Conservation (phyloP, 2,329 filamentous ascomycete species). For the Xylariaceae sp. region DNA sequence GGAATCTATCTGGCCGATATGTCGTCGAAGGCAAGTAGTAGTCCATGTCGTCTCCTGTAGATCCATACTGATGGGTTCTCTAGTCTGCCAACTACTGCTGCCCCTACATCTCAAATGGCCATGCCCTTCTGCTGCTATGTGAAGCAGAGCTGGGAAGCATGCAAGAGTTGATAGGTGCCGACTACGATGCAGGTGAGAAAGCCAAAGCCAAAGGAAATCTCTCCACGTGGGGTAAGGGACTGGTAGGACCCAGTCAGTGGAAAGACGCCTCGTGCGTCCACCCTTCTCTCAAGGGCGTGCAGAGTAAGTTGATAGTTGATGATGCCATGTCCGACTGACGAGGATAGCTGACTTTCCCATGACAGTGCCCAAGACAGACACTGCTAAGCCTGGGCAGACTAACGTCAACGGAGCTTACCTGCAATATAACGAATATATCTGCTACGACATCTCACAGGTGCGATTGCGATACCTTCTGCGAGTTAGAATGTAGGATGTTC, state of each 20-base stretch:
- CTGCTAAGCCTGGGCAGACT: slow-evolving; percentile 44
- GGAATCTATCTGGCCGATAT: slow-evolving; percentile 87
- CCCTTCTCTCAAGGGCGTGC: slow-evolving; percentile 60
- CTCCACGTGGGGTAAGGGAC: slow-evolving; percentile 69
- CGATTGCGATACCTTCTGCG: slow-evolving; percentile 67
- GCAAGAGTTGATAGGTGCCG: slow-evolving; percentile 57
- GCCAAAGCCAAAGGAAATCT: slow-evolving; percentile 57
- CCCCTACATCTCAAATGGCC: slow-evolving; percentile 56
- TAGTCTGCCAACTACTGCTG: slow-evolving; percentile 72
- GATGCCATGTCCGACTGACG: neutral
- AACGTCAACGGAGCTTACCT: slow-evolving; percentile 44
- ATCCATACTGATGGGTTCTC: slow-evolving; percentile 8
- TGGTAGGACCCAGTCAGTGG: slow-evolving; percentile 63
- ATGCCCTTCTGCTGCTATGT: slow-evolving; percentile 74
- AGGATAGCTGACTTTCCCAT: neutral
- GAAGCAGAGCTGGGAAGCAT: slow-evolving; percentile 79
- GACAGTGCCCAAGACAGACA: slow-evolving; percentile 43
- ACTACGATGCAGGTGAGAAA: slow-evolving; percentile 60
- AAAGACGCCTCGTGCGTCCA: slow-evolving; percentile 70
- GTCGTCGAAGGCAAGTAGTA: slow-evolving; percentile 56
- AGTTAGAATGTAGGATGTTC: slow-evolving; percentile 46
- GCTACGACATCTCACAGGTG: slow-evolving; percentile 66
- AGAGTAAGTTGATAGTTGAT: slow-evolving; percentile 48
- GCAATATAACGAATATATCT: slow-evolving; percentile 71
- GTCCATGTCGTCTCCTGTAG: neutral